Percentiles rank a stretch among this genome's conserved stretches.
Evolutionary conservation across 1,139 yeast genomes (phyloP).

Genomic region (Yamadazyma membranifaciens): DNA sequence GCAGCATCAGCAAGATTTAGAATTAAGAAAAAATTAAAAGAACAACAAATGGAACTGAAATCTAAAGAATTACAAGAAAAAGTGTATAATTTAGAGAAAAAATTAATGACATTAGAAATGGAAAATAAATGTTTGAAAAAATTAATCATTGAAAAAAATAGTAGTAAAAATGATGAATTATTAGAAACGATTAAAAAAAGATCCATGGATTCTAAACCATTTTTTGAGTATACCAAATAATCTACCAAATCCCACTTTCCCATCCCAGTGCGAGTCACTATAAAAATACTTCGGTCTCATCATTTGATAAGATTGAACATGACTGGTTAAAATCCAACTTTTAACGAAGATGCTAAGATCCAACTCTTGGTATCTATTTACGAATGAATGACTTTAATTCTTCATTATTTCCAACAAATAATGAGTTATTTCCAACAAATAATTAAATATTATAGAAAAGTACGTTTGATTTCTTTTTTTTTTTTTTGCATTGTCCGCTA

Average conservation of each 20-base stretch:
- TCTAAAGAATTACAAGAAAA: constrained; percentile 61
- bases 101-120: constrained; percentile 57
- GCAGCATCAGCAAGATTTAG: constrained; percentile 83
- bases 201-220: constrained; percentile 34
- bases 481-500: too few species aligned
- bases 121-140: constrained; percentile 63
- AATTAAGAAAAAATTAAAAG: constrained; percentile 77
- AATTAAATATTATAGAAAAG: constrained; percentile 3
- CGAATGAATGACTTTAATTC: constrained; percentile 15
- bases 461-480: constrained; percentile 1
- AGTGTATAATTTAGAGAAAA: constrained; percentile 58
- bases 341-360: constrained; percentile 32
- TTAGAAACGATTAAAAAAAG: constrained; percentile 43
- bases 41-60: constrained; percentile 76
- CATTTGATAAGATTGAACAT: neutral
- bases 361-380: constrained; percentile 25
- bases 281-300: neutral
- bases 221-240: constrained; percentile 30
- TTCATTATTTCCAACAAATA: constrained; percentile 17
- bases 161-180: constrained; percentile 38
- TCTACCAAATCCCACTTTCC: neutral
- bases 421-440: constrained; percentile 7
- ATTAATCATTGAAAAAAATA: constrained; percentile 57
- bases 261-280: neutral
- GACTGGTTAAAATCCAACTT: constrained; percentile 36